Evolutionary conservation across 1,284 basidiomycete genomes (phyloP).

Genomic region (Marasmius sp.): DNA sequence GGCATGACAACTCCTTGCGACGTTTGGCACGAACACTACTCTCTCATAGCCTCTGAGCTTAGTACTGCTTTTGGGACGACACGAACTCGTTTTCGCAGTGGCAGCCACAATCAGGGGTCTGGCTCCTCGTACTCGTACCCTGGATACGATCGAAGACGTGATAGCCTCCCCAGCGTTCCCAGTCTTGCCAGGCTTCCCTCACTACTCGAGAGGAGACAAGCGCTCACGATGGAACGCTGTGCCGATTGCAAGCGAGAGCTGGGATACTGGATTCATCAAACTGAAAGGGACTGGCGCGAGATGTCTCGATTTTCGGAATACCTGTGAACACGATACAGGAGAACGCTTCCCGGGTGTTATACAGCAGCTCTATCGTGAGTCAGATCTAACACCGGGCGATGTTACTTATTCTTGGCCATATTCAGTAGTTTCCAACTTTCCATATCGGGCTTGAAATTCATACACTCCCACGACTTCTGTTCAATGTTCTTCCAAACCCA

Average conservation of each 20-base stretch:
- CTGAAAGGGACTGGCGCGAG: slow-evolving; percentile 13
- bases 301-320: slow-evolving; percentile 11
- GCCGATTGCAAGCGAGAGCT: slow-evolving; percentile 18
- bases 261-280: slow-evolving; percentile 14
- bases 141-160: not conserved
- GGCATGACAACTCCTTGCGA: slow-evolving; percentile 11
- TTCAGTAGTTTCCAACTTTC: too few species aligned
- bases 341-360: too few species aligned
- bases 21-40: slow-evolving; percentile 16
- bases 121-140: not conserved
- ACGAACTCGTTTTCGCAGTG: not conserved
- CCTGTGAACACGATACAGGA: slow-evolving; percentile 2
- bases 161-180: not conserved
- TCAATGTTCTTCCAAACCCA: too few species aligned
- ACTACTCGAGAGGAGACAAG: slow-evolving; percentile 10
- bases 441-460: too few species aligned
- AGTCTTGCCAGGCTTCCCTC: slow-evolving; percentile 7
- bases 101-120: not conserved
- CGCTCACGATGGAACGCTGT: slow-evolving; percentile 10
- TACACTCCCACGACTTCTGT: too few species aligned
- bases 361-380: too few species aligned
- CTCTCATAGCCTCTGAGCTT: slow-evolving; percentile 12
- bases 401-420: too few species aligned
- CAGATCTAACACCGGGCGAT: too few species aligned
- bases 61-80: slow-evolving; percentile 3